Evolutionary conservation across 2,329 filamentous ascomycete genomes (phyloP).

Genomic region (Ceratocystis variospora): DNA sequence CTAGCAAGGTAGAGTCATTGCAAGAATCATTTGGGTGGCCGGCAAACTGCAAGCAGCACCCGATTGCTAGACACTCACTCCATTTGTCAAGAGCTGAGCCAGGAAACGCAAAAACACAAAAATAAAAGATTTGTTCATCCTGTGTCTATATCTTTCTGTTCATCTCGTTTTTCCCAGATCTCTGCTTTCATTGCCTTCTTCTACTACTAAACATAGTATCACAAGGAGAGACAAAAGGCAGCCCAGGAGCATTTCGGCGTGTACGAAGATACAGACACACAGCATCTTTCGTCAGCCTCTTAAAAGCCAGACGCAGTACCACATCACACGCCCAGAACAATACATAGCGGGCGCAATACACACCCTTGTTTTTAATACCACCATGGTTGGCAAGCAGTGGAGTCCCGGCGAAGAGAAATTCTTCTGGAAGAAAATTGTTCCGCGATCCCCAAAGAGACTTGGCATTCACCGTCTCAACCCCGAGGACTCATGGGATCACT

Average conservation of each 20-base stretch:
- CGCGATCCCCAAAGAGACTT: conserved; percentile 27
- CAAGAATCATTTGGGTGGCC: neutral
- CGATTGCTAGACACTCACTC: neutral
- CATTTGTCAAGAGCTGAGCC: neutral
- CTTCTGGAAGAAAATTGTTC: conserved; percentile 34
- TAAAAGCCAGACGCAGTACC: neutral
- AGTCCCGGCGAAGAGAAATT: conserved; percentile 33
- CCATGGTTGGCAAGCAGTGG: conserved; percentile 41
- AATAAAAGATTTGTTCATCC: neutral
- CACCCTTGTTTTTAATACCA: neutral
- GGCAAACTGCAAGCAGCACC: neutral
- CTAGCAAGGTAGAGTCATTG: neutral
- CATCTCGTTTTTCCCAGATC: neutral
- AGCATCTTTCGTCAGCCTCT: too few relatives aligned
- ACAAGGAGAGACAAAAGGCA: neutral
- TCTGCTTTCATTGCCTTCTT: neutral
- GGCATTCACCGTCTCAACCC: conserved; percentile 23
- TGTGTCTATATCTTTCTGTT: neutral
- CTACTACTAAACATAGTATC: neutral
- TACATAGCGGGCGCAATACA: neutral
- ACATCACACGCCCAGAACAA: neutral
- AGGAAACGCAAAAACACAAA: neutral
- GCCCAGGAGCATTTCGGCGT: too few relatives aligned
- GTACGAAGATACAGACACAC: too few relatives aligned
- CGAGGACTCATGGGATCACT: conserved; percentile 27